These are phyloP conservation scores for Leccinum truebloodii DNA, from an alignment of 768 basidiomycete genomes.

Conservation along the genomic window DNA sequence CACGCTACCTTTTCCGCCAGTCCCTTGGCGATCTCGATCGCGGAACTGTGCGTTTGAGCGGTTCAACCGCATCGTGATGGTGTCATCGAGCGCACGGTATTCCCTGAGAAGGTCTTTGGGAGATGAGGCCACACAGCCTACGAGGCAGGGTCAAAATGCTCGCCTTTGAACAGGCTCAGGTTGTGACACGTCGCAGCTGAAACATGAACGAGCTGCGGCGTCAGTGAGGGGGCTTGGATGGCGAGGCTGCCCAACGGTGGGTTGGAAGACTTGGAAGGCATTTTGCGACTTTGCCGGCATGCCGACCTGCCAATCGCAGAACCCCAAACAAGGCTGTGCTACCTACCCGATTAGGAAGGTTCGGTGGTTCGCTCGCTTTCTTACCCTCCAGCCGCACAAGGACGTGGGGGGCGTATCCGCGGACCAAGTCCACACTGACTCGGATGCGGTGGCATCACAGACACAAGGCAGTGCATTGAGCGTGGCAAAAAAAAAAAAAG, in stretches of 20 bases:
- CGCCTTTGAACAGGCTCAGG: conserved; percentile 74
- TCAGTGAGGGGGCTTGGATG: conserved; percentile 60
- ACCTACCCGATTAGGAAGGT: conserved; percentile 32
- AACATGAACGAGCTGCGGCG: conserved; percentile 68
- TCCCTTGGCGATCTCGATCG: conserved; percentile 62
- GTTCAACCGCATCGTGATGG: conserved; percentile 79
- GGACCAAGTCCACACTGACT: not conserved
- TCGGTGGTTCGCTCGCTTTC: conserved; percentile 20
- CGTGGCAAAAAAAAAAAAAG: not conserved
- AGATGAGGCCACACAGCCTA: conserved; percentile 17
- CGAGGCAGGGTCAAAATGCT: conserved; percentile 11
- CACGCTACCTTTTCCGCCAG: conserved; percentile 47
- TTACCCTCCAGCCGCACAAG: not conserved
- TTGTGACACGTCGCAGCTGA: conserved; percentile 73
- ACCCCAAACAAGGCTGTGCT: conserved; percentile 17
- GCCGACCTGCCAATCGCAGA: conserved; percentile 30
- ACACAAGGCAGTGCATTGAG: not conserved
- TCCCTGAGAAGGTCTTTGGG: conserved; percentile 74
- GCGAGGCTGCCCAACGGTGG: conserved; percentile 67
- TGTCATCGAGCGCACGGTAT: conserved; percentile 79
- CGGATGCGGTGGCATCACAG: not conserved
- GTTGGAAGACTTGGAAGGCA: conserved; percentile 40
- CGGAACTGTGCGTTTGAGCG: conserved; percentile 74
- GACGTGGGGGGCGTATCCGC: not conserved
- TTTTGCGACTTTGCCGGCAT: conserved; percentile 31